A percentile compares a stretch with the other conserved stretches of the same genome.
phyloP scores from a whole-genome alignment of 73 alveolate species.

The Paramecium octaurelia region DNA sequence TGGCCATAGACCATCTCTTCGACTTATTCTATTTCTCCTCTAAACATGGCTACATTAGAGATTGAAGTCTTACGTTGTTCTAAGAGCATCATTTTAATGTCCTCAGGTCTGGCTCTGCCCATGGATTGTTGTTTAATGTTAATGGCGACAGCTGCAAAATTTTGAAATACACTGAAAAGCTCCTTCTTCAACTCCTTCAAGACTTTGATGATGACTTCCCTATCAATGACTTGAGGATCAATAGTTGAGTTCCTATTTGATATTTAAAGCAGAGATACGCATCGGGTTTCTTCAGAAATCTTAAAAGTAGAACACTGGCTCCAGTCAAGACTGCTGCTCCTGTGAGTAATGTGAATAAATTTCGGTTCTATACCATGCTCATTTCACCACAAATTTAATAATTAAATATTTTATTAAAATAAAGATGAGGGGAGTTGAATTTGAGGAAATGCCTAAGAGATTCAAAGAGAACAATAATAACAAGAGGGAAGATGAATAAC shows the following conservation, averaged over 20 bases:
- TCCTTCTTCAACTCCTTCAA: constrained; percentile 56
- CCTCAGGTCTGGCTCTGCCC: constrained; percentile 54
- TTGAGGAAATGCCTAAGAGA: neutral
- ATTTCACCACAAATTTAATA: constrained; percentile 45
- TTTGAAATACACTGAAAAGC: constrained; percentile 46
- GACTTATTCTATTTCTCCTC: constrained; percentile 45
- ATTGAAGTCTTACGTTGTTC: constrained; percentile 19
- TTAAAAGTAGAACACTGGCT: neutral
- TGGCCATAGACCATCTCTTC: neutral
- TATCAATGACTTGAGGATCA: neutral
- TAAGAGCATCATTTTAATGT: constrained; percentile 37
- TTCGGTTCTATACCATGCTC: neutral
- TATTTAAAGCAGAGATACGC: neutral
- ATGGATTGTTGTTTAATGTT: constrained; percentile 22
- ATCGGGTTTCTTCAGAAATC: neutral
- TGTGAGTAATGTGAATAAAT: neutral
- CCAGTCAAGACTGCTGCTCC: neutral
- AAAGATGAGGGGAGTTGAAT: neutral
- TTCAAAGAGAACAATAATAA: neutral
- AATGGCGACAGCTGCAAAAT: constrained; percentile 6
- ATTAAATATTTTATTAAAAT: neutral
- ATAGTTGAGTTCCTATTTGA: neutral
- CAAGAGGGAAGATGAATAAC: neutral
- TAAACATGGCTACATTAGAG: neutral
- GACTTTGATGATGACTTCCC: constrained; percentile 36